These are phyloP conservation scores for Marasmius fiardii DNA, from an alignment of 1,284 basidiomycete species.

Conservation along the genomic window DNA sequence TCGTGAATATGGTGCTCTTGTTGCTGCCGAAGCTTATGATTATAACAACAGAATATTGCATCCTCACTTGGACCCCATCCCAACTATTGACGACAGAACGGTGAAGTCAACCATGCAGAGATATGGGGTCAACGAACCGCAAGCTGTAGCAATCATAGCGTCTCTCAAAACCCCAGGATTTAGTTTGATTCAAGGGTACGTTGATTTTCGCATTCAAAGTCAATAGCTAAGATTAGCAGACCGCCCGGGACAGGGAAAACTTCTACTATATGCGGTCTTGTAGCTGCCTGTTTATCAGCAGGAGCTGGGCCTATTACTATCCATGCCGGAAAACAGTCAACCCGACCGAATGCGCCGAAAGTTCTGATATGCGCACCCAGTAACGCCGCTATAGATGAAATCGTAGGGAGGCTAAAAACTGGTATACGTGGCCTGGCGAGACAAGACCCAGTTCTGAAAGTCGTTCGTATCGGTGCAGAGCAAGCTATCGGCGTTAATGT, in stretches of 20 bases:
- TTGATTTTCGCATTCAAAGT: slow-evolving; percentile 1
- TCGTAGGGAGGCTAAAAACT: slow-evolving; percentile 84
- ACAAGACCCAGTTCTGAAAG: slow-evolving; percentile 59
- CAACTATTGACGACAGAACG: slow-evolving; percentile 48
- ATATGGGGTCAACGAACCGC: slow-evolving; percentile 89
- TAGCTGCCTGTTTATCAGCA: slow-evolving; percentile 76
- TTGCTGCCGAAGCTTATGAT: slow-evolving; percentile 83
- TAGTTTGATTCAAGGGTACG: slow-evolving; percentile 90
- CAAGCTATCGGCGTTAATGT: slow-evolving; percentile 80
- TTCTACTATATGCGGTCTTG: slow-evolving; percentile 95
- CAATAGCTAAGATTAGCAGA: slow-evolving; percentile 36
- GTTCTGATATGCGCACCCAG: slow-evolving; percentile 95
- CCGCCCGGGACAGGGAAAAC: slow-evolving; percentile 99
- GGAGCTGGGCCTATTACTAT: slow-evolving; percentile 51
- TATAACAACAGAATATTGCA: slow-evolving; percentile 68
- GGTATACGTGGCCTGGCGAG: slow-evolving; percentile 65
- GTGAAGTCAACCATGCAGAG: slow-evolving; percentile 66
- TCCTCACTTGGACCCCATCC: slow-evolving; percentile 54
- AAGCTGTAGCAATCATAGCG: slow-evolving; percentile 86
- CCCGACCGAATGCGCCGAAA: slow-evolving; percentile 61
- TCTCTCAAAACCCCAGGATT: slow-evolving; percentile 80
- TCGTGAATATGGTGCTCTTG: slow-evolving; percentile 89
- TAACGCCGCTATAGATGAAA: slow-evolving; percentile 98
- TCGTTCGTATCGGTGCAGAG: slow-evolving; percentile 88
- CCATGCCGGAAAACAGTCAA: slow-evolving; percentile 37